Evolutionary conservation across 768 basidiomycete genomes (phyloP).

Genomic region (Trametes sanguinea): DNA sequence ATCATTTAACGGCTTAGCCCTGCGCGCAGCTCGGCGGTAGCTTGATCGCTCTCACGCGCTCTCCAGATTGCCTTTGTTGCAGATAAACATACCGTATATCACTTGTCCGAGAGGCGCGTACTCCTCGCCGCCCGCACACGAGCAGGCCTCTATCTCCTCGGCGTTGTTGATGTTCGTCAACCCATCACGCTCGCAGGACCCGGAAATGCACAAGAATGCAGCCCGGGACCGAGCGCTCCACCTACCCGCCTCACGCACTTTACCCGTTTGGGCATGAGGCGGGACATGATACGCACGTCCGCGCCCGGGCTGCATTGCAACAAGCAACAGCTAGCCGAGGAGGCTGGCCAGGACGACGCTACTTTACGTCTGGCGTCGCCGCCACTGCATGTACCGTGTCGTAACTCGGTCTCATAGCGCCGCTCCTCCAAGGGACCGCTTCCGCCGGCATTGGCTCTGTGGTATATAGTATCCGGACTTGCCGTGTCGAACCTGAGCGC

Average conservation of each 20-base stretch:
- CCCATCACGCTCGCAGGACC: background rate
- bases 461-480: constrained; percentile 9
- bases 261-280: constrained; percentile 6
- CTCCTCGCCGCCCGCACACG: background rate
- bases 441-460: background rate
- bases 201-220: background rate
- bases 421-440: constrained; percentile 4
- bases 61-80: no score
- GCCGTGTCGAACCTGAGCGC: background rate
- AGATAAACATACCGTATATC: no score
- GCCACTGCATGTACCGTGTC: constrained; percentile 3
- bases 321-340: constrained; percentile 14
- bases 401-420: constrained; percentile 6
- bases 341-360: constrained; percentile 10
- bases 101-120: no score
- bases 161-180: background rate
- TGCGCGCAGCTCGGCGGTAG: no score
- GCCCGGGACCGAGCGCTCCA: background rate
- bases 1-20: no score
- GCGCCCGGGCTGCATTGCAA: constrained; percentile 7
- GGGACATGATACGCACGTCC: background rate
- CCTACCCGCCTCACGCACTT: background rate
- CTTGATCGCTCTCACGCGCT: no score
- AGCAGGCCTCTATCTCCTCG: background rate
- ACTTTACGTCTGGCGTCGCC: background rate